These are phyloP conservation scores for Diplocarpon rosae DNA, from an alignment of 2,329 filamentous ascomycete species.

Conservation along the genomic window DNA sequence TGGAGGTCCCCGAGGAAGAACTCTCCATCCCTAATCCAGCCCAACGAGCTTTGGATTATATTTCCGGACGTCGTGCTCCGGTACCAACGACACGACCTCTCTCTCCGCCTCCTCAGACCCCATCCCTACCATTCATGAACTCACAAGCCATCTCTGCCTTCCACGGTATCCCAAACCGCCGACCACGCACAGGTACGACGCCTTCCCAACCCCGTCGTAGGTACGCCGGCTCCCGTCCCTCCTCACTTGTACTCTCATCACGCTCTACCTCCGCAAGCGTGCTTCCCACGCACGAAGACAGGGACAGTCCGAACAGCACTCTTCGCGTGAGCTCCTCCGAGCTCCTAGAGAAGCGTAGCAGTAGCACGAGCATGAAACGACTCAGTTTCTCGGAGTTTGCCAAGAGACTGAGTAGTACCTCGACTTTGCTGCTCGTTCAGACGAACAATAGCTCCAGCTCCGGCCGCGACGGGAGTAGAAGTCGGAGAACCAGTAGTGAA, in stretches of 20 bases:
- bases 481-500: conserved; percentile 17
- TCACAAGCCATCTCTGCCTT: conserved; percentile 24
- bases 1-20: conserved; percentile 10
- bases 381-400: conserved; percentile 52
- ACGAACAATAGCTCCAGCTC: conserved; percentile 35
- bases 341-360: conserved; percentile 36
- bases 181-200: conserved; percentile 20
- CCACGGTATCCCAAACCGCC: conserved; percentile 12
- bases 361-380: conserved; percentile 43
- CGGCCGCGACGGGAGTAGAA: conserved; percentile 15
- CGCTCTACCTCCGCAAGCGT: conserved; percentile 21
- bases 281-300: conserved; percentile 16
- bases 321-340: conserved; percentile 10
- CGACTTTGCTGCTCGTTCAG: conserved; percentile 47
- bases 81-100: conserved; percentile 13
- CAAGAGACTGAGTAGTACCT: conserved; percentile 48
- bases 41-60: conserved; percentile 27
- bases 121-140: conserved; percentile 23
- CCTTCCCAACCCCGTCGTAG: conserved; percentile 10
- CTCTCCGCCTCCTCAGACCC: conserved; percentile 16
- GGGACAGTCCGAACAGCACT: conserved; percentile 10
- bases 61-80: conserved; percentile 22
- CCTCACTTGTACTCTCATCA: conserved; percentile 21
- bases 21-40: conserved; percentile 23
- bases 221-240: conserved; percentile 14